Base-by-base conservation (phyloP, 75 land plant genomes). In the Cunninghamia lanceolata region DNA sequence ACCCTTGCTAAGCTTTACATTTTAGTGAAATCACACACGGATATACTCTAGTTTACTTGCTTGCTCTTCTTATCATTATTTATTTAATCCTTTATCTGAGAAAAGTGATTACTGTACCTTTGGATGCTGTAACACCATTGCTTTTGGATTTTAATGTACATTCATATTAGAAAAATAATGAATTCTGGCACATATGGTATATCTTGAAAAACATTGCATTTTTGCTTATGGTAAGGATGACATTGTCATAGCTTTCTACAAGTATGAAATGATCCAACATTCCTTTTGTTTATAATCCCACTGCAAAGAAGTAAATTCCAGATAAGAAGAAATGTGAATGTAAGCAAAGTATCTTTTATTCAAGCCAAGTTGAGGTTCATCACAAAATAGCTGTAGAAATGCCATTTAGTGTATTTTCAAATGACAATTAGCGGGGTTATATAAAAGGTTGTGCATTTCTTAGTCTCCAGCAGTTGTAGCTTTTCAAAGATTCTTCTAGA, bases 1-100 rank as follows among this genome's bases (percentile, higher is more conserved):
- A 84, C 84, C 17, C 39, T 82, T n/a, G 13, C 83, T 45, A 81
- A 81, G n/a, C 82, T 81, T 81, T 43, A 81, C 5, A 39, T 70
- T 70, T 70, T 35, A 30, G 10, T 10, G 2, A 32, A 30, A 30
- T 70, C 34, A 73, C 36, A 73, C 75, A 32, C 34, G 17, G 11
- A 73, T 32, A 11, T 14, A 73, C 75, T 73, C 3, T 34, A 73
- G 75, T 73, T 32, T 9, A 73, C 75, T 34, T 68, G 34, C 75
- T 32, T 70, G 34, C 35, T 73, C 7, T 63, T 73, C 34, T 34
- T 32, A 34, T 11, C 75, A 32, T 73, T 73, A 32, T 73, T 73
- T 73, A 34, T 32, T 73, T 73, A 34, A 8, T 70, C 14, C 14
- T 56, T 56, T 56, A 7, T 63, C n/a, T 25, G 8, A 63, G 1